A percentile compares a stretch with the other conserved stretches of the same genome.
phyloP scores from a whole-genome alignment of 257 asterid genomes.

The Penstemon davidsonii region DNA sequence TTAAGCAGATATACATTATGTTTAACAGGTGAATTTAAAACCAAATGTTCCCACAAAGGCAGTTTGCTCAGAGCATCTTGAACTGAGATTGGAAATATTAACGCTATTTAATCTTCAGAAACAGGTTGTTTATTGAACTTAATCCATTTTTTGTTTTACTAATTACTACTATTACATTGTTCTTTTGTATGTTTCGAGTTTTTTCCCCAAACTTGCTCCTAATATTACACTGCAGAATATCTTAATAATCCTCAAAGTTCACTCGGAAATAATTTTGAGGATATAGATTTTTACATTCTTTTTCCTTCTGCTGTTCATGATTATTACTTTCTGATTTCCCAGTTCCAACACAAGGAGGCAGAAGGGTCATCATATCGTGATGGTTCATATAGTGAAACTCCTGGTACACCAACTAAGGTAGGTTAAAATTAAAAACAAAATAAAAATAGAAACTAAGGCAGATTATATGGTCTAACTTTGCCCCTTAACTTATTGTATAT shows the following conservation, averaged over 20 bases:
- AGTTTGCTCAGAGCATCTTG: slow-evolving; percentile 95
- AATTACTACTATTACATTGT: not conserved
- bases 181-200: not conserved
- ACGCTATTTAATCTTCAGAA: slow-evolving; percentile 88
- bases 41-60: slow-evolving; percentile 96
- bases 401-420: slow-evolving; percentile 95
- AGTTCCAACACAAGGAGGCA: slow-evolving; percentile 90
- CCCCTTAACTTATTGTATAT: not conserved
- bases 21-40: slow-evolving; percentile 80
- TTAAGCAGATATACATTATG: slow-evolving; percentile 16
- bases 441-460: slow-evolving; percentile 54
- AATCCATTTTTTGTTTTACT: not conserved
- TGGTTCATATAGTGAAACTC: slow-evolving; percentile 76
- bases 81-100: slow-evolving; percentile 87
- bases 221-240: no score
- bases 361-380: slow-evolving; percentile 90
- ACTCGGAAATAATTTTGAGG: not conserved
- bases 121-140: slow-evolving; percentile 53
- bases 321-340: slow-evolving; percentile 27
- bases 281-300: no score
- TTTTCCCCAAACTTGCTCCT: slow-evolving; percentile 9
- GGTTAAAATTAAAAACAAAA: not conserved
- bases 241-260: no score
- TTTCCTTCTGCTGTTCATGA: slow-evolving; percentile 4
- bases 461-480: slow-evolving; percentile 16